Evolutionary conservation across 1,139 yeast species (phyloP), one percentile per base, ranked within the genome.

Genomic region (Sugiyamaella novakii): DNA sequence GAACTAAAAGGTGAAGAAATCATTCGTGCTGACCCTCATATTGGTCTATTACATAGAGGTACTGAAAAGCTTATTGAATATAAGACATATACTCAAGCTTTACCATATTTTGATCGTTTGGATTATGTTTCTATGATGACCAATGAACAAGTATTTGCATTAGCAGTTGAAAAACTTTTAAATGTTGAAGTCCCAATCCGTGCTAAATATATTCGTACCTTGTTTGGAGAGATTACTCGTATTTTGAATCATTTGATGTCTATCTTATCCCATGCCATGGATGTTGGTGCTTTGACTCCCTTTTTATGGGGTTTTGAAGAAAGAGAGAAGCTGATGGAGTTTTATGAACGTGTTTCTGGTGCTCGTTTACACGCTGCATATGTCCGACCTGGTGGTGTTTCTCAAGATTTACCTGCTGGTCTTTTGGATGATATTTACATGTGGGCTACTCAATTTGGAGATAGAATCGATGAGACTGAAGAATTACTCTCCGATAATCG

Each of bases 361-460:
- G 95, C 96, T 29, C 82, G 96, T 72, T 77, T 87, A 67, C 96
- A 87, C 72, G 76, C 88, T 41, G 95, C 95, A 41, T 87, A 87
- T 63, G 83, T 85, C 53, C 81, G 96, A 73, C 96, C 96, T 49
- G 96, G 96, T 65, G 96, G 96, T 64, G 96, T 87, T 28, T 73
- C 94, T 18, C 95, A 86, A 71, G 96, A 87, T 70, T 72, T 87
- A 59, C 96, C 96, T 24, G 83, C 80, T 30, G 96, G 96, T 46
- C 71, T 87, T 64, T 77, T 87, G 62, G 96, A 87, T 69, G 96
- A 87, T 66, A 87, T 87, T 62, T 87, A 85, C 72, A 87, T 87
- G 92, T 87, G 96, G 96, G 95, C 95, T 50, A 87, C 96, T 31
- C 96, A 87, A 74, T 87, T 87, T 61, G 96, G 95, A 67, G 96